phyloP scores from a whole-genome alignment of 768 basidiomycete genomes.

The Termitomyces sp. region DNA sequence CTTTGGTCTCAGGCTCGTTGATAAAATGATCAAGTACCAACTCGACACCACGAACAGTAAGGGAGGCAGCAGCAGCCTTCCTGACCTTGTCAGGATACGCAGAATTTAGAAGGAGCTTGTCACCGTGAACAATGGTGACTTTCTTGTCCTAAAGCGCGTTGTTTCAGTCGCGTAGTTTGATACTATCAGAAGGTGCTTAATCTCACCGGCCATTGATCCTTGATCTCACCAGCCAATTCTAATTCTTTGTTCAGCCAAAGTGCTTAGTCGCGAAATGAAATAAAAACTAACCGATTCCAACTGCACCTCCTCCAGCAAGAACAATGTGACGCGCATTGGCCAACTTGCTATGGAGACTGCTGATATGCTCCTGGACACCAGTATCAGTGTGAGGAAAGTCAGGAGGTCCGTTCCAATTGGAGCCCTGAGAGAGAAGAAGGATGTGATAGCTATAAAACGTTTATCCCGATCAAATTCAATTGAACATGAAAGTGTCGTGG shows the following conservation, averaged over 20 bases:
- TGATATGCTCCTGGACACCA: constrained; percentile 26
- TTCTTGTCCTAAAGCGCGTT: constrained; percentile 34
- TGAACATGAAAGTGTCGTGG: background rate
- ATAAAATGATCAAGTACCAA: constrained; percentile 53
- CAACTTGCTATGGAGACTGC: constrained; percentile 31
- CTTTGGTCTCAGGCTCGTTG: constrained; percentile 42
- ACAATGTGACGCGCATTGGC: constrained; percentile 40
- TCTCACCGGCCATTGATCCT: constrained; percentile 38
- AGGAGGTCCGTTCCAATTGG: constrained; percentile 47
- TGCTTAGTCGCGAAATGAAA: background rate
- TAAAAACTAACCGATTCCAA: constrained; percentile 42
- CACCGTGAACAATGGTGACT: constrained; percentile 64
- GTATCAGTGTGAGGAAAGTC: constrained; percentile 38
- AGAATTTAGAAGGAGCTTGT: constrained; percentile 48
- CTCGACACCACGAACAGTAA: constrained; percentile 45
- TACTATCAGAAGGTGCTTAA: constrained; percentile 10
- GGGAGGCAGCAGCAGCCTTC: constrained; percentile 35
- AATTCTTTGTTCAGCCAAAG: background rate
- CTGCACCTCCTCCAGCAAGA: constrained; percentile 56
- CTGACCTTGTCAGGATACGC: constrained; percentile 58
- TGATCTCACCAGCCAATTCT: constrained; percentile 45
- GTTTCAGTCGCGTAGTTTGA: background rate
- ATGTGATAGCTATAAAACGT: constrained; percentile 39
- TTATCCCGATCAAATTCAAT: background rate
- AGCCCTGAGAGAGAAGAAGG: constrained; percentile 61